Evolutionary conservation across 257 asterid species (phyloP).

Genomic region (Solanum medicagineum): DNA sequence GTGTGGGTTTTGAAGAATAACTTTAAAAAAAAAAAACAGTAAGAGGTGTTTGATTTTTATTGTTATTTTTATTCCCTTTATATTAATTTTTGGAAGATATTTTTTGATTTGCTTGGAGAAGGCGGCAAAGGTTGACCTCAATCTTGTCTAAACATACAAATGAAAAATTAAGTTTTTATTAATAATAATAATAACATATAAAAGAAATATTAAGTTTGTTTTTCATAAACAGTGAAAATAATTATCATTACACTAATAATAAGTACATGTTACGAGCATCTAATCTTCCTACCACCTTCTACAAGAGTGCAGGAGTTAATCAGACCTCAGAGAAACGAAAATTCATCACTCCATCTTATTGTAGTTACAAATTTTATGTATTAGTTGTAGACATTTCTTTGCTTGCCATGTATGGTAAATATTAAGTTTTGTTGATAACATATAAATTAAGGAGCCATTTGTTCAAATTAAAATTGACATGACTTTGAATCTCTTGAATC

Average conservation of each 20-base stretch:
- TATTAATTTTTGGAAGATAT: not conserved
- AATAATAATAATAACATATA: not conserved
- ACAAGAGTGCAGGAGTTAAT: too few species aligned
- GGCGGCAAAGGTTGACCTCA: not conserved
- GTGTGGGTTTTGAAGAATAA: not conserved
- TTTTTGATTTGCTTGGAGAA: not conserved
- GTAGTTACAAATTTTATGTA: not conserved
- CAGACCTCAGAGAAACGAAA: too few species aligned
- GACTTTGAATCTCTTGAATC: not conserved
- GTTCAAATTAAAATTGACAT: not conserved
- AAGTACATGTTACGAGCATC: too few species aligned
- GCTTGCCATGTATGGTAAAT: too few species aligned
- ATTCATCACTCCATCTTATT: too few species aligned
- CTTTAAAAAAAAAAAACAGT: not conserved
- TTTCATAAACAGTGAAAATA: too few species aligned
- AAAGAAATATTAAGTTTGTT: not conserved
- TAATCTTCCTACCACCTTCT: too few species aligned
- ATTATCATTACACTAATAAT: too few species aligned
- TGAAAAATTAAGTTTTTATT: not conserved
- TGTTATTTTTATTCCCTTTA: not conserved
- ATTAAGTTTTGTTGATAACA: not conserved
- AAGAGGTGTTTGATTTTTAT: not conserved
- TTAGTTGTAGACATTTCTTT: not conserved
- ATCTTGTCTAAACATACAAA: not conserved
- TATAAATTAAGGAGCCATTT: not conserved